Percentiles rank a stretch among this genome's conserved stretches.
Evolutionary conservation across 495 filamentous ascomycete species (phyloP).

Genomic region (Aspergillus sparsus): DNA sequence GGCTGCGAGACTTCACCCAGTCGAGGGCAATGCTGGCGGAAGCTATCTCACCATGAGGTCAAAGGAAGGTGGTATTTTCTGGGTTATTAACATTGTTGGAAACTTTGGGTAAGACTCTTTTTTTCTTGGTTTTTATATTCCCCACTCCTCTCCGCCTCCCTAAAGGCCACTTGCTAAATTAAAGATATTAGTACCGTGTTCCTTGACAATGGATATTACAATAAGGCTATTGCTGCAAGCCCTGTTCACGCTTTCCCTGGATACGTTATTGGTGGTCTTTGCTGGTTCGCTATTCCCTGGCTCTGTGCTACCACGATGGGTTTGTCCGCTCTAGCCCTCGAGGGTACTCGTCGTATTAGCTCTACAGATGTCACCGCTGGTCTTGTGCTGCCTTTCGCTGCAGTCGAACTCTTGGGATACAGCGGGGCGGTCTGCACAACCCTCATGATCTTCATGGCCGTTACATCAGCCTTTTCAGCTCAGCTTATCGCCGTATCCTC

Average conservation of each 20-base stretch:
- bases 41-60: slow-evolving; percentile 91
- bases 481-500: slow-evolving; percentile 91
- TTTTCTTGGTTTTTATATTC: slow-evolving; percentile 17
- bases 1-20: slow-evolving; percentile 71
- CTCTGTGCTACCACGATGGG: slow-evolving; percentile 92
- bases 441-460: slow-evolving; percentile 93
- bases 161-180: slow-evolving; percentile 13
- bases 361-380: slow-evolving; percentile 79
- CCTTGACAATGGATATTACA: slow-evolving; percentile 83
- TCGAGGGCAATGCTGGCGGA: slow-evolving; percentile 81
- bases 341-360: slow-evolving; percentile 70
- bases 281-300: slow-evolving; percentile 97
- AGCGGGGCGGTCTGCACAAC: slow-evolving; percentile 84
- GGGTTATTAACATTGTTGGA: slow-evolving; percentile 88
- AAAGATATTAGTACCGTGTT: slow-evolving; percentile 63
- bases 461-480: slow-evolving; percentile 85
- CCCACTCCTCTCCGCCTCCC: background rate
- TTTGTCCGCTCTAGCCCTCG: slow-evolving; percentile 81
- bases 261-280: slow-evolving; percentile 86
- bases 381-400: slow-evolving; percentile 83
- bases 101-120: too few species aligned
- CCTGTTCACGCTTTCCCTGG: slow-evolving; percentile 89
- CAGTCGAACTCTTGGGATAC: slow-evolving; percentile 84
- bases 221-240: slow-evolving; percentile 92
- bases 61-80: slow-evolving; percentile 88